phyloP scores from a whole-genome alignment of 257 asterid genomes.

The Solanum etuberosum region DNA sequence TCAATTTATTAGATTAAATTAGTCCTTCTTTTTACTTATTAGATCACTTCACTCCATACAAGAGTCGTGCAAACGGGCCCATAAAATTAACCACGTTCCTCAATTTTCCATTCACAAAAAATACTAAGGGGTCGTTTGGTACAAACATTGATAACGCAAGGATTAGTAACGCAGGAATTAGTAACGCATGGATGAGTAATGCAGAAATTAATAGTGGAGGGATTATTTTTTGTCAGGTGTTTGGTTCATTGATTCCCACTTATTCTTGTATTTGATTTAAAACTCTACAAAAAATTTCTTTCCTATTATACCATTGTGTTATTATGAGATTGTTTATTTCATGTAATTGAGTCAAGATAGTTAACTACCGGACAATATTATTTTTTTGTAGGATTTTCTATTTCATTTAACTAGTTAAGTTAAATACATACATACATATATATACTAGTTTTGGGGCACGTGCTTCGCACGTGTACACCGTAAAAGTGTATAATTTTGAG shows the following conservation, averaged over 20 bases:
- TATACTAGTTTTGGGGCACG: no score
- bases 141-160: background rate
- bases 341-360: background rate
- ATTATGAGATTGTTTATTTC: background rate
- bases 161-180: background rate
- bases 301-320: background rate
- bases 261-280: background rate
- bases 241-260: background rate
- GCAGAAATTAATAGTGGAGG: no score
- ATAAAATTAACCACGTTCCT: no score
- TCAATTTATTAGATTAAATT: no score
- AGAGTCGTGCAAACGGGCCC: no score
- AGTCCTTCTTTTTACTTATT: no score
- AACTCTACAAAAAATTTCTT: background rate
- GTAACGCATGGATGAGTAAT: no score
- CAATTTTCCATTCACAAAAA: no score
- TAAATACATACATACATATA: no score
- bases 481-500: no score
- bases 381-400: background rate
- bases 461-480: no score
- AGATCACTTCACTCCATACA: no score
- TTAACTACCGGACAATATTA: background rate
- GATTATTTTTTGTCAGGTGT: background rate
- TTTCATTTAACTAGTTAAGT: background rate
- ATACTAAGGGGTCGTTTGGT: background rate